Base-by-base conservation (phyloP, 345 rosid genomes). In the Hibiscus syriacus region DNA sequence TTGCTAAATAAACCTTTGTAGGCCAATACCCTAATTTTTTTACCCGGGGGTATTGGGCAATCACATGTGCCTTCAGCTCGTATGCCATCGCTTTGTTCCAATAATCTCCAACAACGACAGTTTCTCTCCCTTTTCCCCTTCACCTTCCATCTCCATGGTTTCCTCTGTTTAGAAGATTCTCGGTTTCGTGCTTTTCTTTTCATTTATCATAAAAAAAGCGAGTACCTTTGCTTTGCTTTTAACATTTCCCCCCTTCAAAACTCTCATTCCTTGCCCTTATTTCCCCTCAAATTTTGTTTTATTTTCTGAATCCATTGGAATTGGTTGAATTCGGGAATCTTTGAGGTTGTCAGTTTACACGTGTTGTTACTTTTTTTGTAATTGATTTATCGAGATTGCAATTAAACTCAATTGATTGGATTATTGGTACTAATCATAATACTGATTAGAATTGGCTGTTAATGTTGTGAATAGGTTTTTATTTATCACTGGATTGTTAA, bases 371-470 rank as follows among this genome's bases (percentile, higher is more conserved):
- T 5, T 1, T 19, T 55, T 55, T 55, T 27, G 16, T 0, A 7
- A 58, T n/a, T n/a, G n/a, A n/a, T n/a, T n/a, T n/a, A n/a, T n/a
- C n/a, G n/a, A 2, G 14, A 62, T 41, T 41, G 22, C 34, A 25
- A 62, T 62, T 43, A n/a, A 23, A 62, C 32, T 41, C 52, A 62
- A 39, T 60, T 62, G 50, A 39, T 41, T 23, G 52, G 20, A 41
- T 62, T 23, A 7, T 62, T 23, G 27, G 19, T 41, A 6, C 13
- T 61, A 22, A 23, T 41, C 5, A 13, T 41, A 25, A 41, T 62
- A 14, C 3, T 62, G 52, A 41, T 62, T 23, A 41, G 36, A 62
- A 62, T 62, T 43, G 52, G 13, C 22, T 23, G 30, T 62, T 62
- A 23, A 29, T 29, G 4, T 29, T 29, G 32, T 25, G 20, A 41